These are phyloP conservation scores for Aspergillus incahuasiensis DNA, from an alignment of 495 filamentous ascomycete species.

Conservation along the genomic window DNA sequence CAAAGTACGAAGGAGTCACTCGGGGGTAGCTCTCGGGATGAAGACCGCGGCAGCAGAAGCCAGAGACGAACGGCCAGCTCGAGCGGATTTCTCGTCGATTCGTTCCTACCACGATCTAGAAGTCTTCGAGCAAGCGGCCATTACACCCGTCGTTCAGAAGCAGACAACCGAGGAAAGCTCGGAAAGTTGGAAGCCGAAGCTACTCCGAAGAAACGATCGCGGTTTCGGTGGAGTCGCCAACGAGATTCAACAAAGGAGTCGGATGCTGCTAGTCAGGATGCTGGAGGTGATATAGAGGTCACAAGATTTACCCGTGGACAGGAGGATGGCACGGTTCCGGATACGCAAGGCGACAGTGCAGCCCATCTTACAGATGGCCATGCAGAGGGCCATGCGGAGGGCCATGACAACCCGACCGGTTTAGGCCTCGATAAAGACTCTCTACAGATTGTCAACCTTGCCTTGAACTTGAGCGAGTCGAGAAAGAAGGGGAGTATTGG, in stretches of 20 bases:
- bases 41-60: constrained; percentile 22
- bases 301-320: not conserved
- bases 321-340: constrained; percentile 1
- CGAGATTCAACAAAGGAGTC: constrained; percentile 25
- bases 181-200: constrained; percentile 29
- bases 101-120: constrained; percentile 29
- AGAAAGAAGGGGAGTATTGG: constrained; percentile 50
- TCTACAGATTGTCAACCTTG: constrained; percentile 84
- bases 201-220: constrained; percentile 36
- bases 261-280: constrained; percentile 8
- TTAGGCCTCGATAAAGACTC: constrained; percentile 63
- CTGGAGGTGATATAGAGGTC: not conserved
- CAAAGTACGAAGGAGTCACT: constrained; percentile 34
- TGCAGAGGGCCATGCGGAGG: not conserved
- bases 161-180: constrained; percentile 29
- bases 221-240: constrained; percentile 37
- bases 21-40: constrained; percentile 39
- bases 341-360: constrained; percentile 10
- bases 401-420: constrained; percentile 9
- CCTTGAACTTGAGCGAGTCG: constrained; percentile 82
- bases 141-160: constrained; percentile 24
- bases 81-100: constrained; percentile 44
- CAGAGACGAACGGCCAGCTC: constrained; percentile 36
- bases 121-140: constrained; percentile 25
- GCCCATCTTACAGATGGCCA: constrained; percentile 1